Conservation (phyloP, 108 stramenopile species). For the Craspedostauros australis region DNA sequence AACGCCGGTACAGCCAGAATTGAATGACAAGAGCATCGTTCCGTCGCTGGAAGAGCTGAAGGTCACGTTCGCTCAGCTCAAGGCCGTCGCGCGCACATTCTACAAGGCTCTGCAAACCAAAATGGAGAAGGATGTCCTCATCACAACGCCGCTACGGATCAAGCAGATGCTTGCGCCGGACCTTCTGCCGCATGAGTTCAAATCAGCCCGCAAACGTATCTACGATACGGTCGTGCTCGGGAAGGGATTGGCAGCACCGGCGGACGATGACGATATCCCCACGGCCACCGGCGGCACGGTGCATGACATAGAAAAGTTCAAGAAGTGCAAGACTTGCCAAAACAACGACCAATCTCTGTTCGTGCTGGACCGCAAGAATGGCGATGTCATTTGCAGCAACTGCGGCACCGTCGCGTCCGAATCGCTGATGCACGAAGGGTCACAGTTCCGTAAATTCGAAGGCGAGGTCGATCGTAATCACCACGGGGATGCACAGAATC, state of each 20-base stretch:
- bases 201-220: conserved; percentile 58
- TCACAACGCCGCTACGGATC: conserved; percentile 77
- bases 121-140: conserved; percentile 69
- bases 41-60: conserved; percentile 23
- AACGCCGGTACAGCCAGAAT: neutral
- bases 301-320: conserved; percentile 49
- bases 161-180: conserved; percentile 69
- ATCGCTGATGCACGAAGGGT: conserved; percentile 83
- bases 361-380: conserved; percentile 78
- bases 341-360: conserved; percentile 80
- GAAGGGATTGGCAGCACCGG: conserved; percentile 46
- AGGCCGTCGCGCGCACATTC: conserved; percentile 20
- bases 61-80: conserved; percentile 7
- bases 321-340: conserved; percentile 75
- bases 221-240: conserved; percentile 81
- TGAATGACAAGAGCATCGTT: neutral
- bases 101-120: conserved; percentile 29
- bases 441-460: conserved; percentile 83
- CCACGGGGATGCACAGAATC: conserved; percentile 82
- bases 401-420: conserved; percentile 83
- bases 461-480: conserved; percentile 89
- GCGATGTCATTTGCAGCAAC: conserved; percentile 74
- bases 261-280: conserved; percentile 41
- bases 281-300: conserved; percentile 34
- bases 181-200: conserved; percentile 50